These are phyloP conservation scores for Pseudocercospora macadamiae DNA, from an alignment of 2,329 filamentous ascomycete genomes.

Conservation along the genomic window DNA sequence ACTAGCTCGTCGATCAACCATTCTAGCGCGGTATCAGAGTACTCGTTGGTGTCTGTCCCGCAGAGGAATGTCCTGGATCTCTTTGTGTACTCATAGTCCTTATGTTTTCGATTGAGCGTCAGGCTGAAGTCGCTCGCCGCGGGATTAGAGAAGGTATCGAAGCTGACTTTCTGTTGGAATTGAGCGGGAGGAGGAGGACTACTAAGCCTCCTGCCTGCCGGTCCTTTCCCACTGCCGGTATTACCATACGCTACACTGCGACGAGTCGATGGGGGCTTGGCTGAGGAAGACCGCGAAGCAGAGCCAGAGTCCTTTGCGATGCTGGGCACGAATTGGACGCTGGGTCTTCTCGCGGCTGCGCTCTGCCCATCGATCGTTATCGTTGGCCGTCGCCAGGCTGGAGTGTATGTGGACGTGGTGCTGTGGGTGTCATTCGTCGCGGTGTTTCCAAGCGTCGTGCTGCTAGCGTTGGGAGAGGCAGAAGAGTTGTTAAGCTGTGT, in stretches of 20 bases:
- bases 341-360: constrained; percentile 34
- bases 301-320: constrained; percentile 23
- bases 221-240: constrained; percentile 15
- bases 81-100: constrained; percentile 78
- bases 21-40: constrained; percentile 88
- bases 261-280: constrained; percentile 30
- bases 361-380: constrained; percentile 27
- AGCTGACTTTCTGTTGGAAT: constrained; percentile 71
- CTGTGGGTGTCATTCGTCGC: constrained; percentile 2
- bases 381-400: constrained; percentile 38
- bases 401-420: constrained; percentile 30
- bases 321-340: constrained; percentile 42
- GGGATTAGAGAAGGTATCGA: constrained; percentile 71
- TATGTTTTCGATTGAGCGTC: constrained; percentile 82
- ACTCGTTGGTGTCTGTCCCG: constrained; percentile 86
- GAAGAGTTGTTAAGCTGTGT: constrained; percentile 20
- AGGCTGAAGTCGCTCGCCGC: constrained; percentile 73
- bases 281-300: constrained; percentile 35
- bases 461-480: constrained; percentile 5
- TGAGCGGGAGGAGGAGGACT: constrained; percentile 46
- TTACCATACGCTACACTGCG: constrained; percentile 13
- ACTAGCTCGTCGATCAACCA: constrained; percentile 92
- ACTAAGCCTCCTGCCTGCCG: constrained; percentile 31
- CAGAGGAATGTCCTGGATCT: constrained; percentile 87
- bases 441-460: background rate